Percentiles rank a stretch among this genome's conserved stretches.
These are phyloP conservation scores for Mycena indigotica DNA, from an alignment of 768 basidiomycete species.

Conservation along the genomic window DNA sequence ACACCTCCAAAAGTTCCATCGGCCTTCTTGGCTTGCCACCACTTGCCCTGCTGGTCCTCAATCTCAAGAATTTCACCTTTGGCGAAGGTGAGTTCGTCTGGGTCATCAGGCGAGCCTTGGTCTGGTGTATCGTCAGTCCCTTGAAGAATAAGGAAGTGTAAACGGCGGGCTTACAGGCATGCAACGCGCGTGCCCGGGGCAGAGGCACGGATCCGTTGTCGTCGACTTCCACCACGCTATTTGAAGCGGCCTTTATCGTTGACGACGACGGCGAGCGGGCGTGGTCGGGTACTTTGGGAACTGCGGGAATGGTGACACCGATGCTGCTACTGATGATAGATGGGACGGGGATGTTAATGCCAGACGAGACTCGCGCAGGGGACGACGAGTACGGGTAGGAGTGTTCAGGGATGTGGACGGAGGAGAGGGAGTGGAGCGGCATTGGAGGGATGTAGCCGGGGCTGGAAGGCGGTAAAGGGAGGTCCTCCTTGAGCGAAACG, in stretches of 20 bases:
- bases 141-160: slow-evolving; percentile 13
- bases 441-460: background rate
- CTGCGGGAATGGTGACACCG: background rate
- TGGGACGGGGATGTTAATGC: background rate
- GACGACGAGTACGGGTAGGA: no score
- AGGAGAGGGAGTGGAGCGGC: background rate
- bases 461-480: background rate
- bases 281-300: background rate
- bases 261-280: background rate
- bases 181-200: slow-evolving; percentile 32
- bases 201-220: background rate
- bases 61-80: slow-evolving; percentile 87
- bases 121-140: slow-evolving; percentile 45
- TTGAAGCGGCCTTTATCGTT: background rate
- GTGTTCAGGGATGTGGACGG: background rate
- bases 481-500: background rate
- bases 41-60: slow-evolving; percentile 75
- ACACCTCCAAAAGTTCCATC: slow-evolving; percentile 69
- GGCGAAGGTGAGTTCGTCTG: slow-evolving; percentile 81
- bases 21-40: slow-evolving; percentile 78
- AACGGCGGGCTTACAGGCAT: slow-evolving; percentile 48
- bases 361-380: background rate
- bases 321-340: background rate
- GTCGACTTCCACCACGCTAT: background rate
- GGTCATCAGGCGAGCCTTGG: slow-evolving; percentile 73